A percentile compares a stretch with the other conserved stretches of the same genome.
phyloP scores from a whole-genome alignment of 2,329 filamentous ascomycete species.

The Phyllosticta capitalensis region DNA sequence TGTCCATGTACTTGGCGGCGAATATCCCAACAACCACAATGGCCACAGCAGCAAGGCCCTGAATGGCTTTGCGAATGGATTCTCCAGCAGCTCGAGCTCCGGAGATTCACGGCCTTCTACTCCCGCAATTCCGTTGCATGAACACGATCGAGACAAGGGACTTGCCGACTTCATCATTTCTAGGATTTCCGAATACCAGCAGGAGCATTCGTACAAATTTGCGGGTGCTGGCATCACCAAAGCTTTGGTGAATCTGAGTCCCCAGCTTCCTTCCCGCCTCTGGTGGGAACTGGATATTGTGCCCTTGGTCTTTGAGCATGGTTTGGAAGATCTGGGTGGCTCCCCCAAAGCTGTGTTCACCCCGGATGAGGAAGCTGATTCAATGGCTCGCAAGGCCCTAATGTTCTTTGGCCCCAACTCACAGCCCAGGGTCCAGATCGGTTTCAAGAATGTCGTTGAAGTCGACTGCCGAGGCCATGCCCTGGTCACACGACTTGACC shows the following conservation, averaged over 20 bases:
- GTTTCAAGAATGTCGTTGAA: conserved; percentile 58
- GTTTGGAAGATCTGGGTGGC: conserved; percentile 10
- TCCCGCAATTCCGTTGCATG: neutral
- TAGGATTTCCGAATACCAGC: conserved; percentile 50
- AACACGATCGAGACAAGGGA: conserved; percentile 14
- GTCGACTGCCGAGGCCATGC: conserved; percentile 59
- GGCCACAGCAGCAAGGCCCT: conserved; percentile 1
- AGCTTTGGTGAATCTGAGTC: conserved; percentile 50
- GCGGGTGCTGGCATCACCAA: conserved; percentile 62
- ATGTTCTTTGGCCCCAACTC: conserved; percentile 65
- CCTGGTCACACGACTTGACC: conserved; percentile 46
- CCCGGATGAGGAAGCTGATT: conserved; percentile 75
- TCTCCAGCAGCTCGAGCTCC: conserved; percentile 7
- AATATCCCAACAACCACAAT: conserved; percentile 16
- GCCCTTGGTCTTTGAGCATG: conserved; percentile 49
- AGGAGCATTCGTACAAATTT: conserved; percentile 62
- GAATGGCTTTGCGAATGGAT: conserved; percentile 9
- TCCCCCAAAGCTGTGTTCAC: conserved; percentile 32
- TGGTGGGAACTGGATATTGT: conserved; percentile 72
- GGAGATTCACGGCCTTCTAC: conserved; percentile 8
- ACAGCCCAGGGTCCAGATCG: conserved; percentile 57
- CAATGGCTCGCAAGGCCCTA: conserved; percentile 69
- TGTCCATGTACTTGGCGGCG: conserved; percentile 43
- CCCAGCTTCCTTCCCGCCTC: conserved; percentile 57
- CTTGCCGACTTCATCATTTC: conserved; percentile 51